Evolutionary conservation across 495 filamentous ascomycete genomes (phyloP).

Genomic region (Cercophora newfieldiana): DNA sequence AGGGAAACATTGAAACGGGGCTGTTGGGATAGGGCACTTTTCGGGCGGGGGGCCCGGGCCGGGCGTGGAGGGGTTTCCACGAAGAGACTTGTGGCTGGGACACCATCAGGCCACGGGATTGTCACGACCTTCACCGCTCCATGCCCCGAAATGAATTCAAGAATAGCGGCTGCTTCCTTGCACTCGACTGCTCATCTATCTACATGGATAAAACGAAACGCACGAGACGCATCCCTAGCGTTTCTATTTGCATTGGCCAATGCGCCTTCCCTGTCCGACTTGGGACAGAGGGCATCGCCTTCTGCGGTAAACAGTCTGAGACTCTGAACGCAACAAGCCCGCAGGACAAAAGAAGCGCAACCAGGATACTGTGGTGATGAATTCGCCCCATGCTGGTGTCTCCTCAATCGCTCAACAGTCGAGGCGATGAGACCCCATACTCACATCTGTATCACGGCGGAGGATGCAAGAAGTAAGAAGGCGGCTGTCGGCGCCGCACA

Average conservation of each 20-base stretch:
- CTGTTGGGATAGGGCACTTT: background rate
- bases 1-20: background rate
- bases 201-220: constrained; percentile 20
- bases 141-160: constrained; percentile 7
- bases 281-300: background rate
- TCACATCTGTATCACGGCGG: background rate
- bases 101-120: background rate
- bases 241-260: constrained; percentile 18
- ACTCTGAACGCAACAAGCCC: background rate
- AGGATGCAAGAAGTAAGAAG: background rate
- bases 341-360: background rate
- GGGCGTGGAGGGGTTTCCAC: background rate
- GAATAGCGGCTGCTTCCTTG: constrained; percentile 20
- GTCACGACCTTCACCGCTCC: constrained; percentile 27
- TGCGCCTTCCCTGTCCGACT: constrained; percentile 15
- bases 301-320: background rate
- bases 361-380: background rate
- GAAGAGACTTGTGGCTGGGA: too few relatives aligned
- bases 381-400: background rate
- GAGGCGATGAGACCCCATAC: background rate
- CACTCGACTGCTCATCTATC: background rate
- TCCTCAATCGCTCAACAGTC: background rate
- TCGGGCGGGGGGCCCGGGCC: background rate
- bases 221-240: constrained; percentile 20
- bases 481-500: background rate